A percentile compares a stretch with the other conserved stretches of the same genome.
phyloP scores from a whole-genome alignment of 192 early-diverging fungal genomes.

The Podila minutissima region DNA sequence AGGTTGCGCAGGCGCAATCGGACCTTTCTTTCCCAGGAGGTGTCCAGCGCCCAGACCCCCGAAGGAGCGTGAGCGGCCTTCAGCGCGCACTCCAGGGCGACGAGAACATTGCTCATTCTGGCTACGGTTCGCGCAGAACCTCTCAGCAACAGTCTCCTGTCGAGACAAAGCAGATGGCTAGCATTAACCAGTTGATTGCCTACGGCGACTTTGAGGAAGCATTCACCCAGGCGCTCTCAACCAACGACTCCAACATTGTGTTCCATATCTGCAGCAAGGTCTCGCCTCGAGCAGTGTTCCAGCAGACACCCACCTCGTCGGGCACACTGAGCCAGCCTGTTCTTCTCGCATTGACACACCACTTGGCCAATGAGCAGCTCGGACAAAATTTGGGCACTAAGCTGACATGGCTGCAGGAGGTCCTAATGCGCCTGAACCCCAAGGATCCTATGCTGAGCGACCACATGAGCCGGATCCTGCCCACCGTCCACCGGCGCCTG shows the following conservation, averaged over 20 bases:
- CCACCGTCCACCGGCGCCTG: conserved; percentile 34
- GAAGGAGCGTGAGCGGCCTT: conserved; percentile 34
- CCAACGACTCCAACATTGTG: conserved; percentile 43
- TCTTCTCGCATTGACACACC: conserved; percentile 53
- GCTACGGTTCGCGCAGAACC: conserved; percentile 44
- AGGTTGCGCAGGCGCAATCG: conserved; percentile 22
- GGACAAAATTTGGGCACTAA: conserved; percentile 44
- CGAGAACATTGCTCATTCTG: conserved; percentile 10
- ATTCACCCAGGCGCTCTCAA: conserved; percentile 52
- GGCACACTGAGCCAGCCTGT: conserved; percentile 54
- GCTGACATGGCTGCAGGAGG: conserved; percentile 31
- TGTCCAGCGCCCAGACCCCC: conserved; percentile 12
- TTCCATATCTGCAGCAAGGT: conserved; percentile 52
- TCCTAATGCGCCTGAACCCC: conserved; percentile 25
- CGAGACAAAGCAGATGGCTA: conserved; percentile 25
- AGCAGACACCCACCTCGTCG: conserved; percentile 16
- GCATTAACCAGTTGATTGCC: conserved; percentile 36
- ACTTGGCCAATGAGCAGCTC: conserved; percentile 50
- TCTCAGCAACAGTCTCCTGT: conserved; percentile 36
- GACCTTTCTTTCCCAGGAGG: conserved; percentile 7
- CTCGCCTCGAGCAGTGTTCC: conserved; percentile 48
- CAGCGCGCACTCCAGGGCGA: conserved; percentile 43
- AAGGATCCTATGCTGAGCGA: conserved; percentile 45
- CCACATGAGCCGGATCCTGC: conserved; percentile 45
- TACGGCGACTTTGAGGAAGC: conserved; percentile 43